These are phyloP conservation scores for Oidium heveae DNA, from an alignment of 2,329 filamentous ascomycete genomes.

Conservation along the genomic window DNA sequence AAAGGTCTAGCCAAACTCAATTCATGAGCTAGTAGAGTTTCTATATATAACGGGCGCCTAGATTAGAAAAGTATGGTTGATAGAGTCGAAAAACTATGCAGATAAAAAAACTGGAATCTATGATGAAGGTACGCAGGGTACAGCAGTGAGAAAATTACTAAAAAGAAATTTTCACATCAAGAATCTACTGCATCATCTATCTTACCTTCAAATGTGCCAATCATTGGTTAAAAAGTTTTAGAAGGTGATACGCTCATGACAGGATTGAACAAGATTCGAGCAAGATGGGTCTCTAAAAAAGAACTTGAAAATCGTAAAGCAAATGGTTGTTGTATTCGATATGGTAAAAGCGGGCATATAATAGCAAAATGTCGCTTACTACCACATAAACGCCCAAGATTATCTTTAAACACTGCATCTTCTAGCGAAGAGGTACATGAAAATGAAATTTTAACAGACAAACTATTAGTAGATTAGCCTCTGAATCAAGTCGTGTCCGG, in stretches of 20 bases:
- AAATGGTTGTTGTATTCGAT: too few relatives aligned
- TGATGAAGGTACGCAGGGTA: too few relatives aligned
- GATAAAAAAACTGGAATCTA: neutral
- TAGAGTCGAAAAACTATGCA: neutral
- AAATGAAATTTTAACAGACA: too few relatives aligned
- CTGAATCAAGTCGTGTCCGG: too few relatives aligned
- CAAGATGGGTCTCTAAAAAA: neutral
- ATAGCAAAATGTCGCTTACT: neutral
- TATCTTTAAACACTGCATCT: neutral
- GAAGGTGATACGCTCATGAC: neutral
- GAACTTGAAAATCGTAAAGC: too few relatives aligned
- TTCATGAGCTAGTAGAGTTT: neutral
- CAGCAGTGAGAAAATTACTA: too few relatives aligned
- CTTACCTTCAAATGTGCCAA: too few relatives aligned
- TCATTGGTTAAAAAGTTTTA: too few relatives aligned
- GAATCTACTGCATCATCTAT: too few relatives aligned
- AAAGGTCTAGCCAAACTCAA: neutral
- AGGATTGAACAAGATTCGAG: neutral
- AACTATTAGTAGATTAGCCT: too few relatives aligned
- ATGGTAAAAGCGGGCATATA: neutral
- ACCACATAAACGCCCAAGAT: neutral
- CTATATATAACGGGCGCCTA: neutral
- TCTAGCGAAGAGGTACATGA: neutral
- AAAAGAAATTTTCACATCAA: too few relatives aligned
- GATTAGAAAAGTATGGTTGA: neutral